These are phyloP conservation scores for Backusella tarrabulga DNA, from an alignment of 192 early-diverging fungal genomes.

Conservation along the genomic window DNA sequence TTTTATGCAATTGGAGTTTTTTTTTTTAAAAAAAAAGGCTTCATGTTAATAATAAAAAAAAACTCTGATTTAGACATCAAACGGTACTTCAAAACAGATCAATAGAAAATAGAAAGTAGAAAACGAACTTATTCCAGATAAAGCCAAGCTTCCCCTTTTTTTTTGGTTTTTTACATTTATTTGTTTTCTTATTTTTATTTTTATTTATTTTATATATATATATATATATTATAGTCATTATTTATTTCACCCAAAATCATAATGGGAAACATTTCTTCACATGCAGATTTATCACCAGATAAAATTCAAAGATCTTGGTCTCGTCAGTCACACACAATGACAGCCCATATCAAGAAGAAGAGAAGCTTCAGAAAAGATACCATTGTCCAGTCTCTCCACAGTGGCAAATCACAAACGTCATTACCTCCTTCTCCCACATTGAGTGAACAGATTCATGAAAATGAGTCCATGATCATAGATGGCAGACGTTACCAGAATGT, in stretches of 20 bases:
- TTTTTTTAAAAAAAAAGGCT: background rate
- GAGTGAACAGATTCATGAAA: background rate
- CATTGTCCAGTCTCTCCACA: background rate
- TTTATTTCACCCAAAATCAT: background rate
- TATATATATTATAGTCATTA: background rate
- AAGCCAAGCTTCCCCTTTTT: background rate
- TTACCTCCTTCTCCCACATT: background rate
- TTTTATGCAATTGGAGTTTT: background rate
- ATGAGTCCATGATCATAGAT: background rate
- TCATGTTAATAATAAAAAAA: too few relatives aligned
- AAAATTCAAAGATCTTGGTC: background rate
- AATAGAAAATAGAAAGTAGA: background rate
- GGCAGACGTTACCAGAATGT: constrained; percentile 16
- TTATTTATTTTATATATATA: too few relatives aligned
- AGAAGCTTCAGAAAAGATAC: background rate
- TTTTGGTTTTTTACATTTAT: background rate
- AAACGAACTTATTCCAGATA: background rate
- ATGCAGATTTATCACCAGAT: background rate
- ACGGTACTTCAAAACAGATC: background rate
- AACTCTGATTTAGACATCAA: background rate
- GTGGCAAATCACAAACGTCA: background rate
- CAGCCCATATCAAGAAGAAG: background rate
- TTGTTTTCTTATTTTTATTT: background rate
- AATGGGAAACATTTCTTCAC: background rate
- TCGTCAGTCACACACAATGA: background rate